Percentiles rank a stretch among this genome's conserved stretches.
phyloP scores from a whole-genome alignment of 2,329 filamentous ascomycete species.

The Colletotrichum euphorbiae region DNA sequence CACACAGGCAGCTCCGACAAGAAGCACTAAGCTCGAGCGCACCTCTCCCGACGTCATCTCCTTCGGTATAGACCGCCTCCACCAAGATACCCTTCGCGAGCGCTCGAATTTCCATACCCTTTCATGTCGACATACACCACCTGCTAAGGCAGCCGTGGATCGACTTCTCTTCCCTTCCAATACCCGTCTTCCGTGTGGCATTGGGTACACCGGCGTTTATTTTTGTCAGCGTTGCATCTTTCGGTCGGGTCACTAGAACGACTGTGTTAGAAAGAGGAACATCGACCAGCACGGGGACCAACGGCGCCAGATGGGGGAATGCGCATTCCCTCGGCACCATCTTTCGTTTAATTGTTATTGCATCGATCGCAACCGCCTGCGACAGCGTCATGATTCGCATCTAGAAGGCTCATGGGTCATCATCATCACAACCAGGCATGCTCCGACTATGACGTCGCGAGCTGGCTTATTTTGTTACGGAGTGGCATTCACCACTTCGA shows the following conservation, averaged over 20 bases:
- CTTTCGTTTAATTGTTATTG: conserved; percentile 39
- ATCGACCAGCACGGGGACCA: conserved; percentile 22
- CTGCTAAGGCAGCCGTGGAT: neutral
- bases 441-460: conserved; percentile 1
- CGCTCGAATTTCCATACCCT: conserved; percentile 38
- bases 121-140: conserved; percentile 24
- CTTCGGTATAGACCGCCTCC: conserved; percentile 34
- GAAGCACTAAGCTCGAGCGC: conserved; percentile 39
- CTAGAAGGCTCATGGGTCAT: conserved; percentile 36
- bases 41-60: neutral
- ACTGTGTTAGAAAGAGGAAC: conserved; percentile 26
- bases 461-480: conserved; percentile 19
- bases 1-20: conserved; percentile 35
- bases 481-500: neutral
- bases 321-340: conserved; percentile 13
- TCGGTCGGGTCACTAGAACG: conserved; percentile 33
- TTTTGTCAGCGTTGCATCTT: conserved; percentile 37
- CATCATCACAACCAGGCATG: conserved; percentile 13
- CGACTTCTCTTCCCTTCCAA: conserved; percentile 32
- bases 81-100: conserved; percentile 37
- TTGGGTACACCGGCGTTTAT: conserved; percentile 38
- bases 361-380: conserved; percentile 32
- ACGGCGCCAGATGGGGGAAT: conserved; percentile 8
- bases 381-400: conserved; percentile 36
- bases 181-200: conserved; percentile 30